A percentile compares a stretch with the other conserved stretches of the same genome.
Evolutionary conservation across 331 rosid genomes (phyloP).

Genomic region (Quercus phellos): DNA sequence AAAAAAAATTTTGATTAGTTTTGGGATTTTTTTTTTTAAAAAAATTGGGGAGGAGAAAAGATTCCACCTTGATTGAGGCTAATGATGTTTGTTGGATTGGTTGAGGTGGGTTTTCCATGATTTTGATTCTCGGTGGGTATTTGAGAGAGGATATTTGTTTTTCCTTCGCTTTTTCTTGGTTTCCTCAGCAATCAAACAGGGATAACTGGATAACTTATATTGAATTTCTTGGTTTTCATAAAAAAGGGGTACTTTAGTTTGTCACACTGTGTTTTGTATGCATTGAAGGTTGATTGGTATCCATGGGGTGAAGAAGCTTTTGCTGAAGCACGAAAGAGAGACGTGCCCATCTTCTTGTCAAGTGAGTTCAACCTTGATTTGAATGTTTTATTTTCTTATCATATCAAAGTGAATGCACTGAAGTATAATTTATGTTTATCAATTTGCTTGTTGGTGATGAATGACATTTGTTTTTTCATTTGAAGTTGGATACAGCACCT

Average conservation of each 20-base stretch:
- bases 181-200: neutral
- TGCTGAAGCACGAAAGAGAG: constrained; percentile 68
- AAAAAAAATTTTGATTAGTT: neutral
- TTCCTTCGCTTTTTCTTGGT: neutral
- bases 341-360: constrained; percentile 87
- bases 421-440: constrained; percentile 17
- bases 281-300: constrained; percentile 85
- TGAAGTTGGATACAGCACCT: constrained; percentile 93
- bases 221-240: neutral
- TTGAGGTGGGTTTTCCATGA: neutral
- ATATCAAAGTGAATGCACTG: neutral
- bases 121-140: neutral
- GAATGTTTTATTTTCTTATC: neutral
- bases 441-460: constrained; percentile 24
- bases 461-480: constrained; percentile 23
- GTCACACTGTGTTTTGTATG: neutral
- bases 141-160: neutral
- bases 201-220: neutral
- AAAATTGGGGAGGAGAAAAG: neutral
- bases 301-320: constrained; percentile 98
- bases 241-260: neutral
- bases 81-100: neutral
- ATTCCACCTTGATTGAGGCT: neutral
- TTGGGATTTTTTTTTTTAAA: neutral
- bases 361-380: constrained; percentile 38